Evolutionary conservation across 768 basidiomycete species (phyloP), one percentile per base, ranked within the genome.

Genomic region (Mycena metata): DNA sequence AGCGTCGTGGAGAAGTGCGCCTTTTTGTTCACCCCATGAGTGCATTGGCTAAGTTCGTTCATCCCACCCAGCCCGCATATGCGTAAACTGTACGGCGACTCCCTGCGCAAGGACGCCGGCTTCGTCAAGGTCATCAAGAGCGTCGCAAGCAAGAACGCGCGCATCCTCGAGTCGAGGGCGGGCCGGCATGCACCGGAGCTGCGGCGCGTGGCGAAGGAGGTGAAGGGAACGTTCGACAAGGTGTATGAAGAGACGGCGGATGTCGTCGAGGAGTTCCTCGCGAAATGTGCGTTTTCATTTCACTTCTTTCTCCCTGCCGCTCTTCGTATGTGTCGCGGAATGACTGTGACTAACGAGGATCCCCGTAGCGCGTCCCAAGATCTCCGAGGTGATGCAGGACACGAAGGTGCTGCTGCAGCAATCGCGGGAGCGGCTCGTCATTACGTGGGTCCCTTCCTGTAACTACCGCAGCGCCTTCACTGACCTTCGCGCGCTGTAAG

Each of bases 41-140:
- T 30, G 17, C 21, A 30, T 43, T 42, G 2, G 30, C 43, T 30
- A 6, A 30, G 3, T 3, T 35, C 9, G 12, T 8, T 19, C 50
- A 50, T 52, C 64, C 17, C 17, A 33, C 16, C 10, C 24, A 99
- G 97, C 73, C 98, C 98, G n/a, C 98, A 99, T 80, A 99, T 99
- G 98, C 90, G 88, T 69, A 96, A 95, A 77, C 84, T 99, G 21
- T 99, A 99, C 78, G 97, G 98, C 3, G 90, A 96, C 75, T 90
- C 93, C 16, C 83, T 99, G 15, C 91, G 98, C 70, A 95, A 96
- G 79, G 97, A 99, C 66, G 97, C 96, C 1, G 98, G 98, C 58
- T 93, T 99, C 70, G 95, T 97, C 73, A 98, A 98, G 83, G 96
- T 98, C n/a, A 91, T 99, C 79, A 96, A 96, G 81, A 93, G 86